Conservation (phyloP, 352 stramenopile genomes). For the Plasmopara viticola region DNA sequence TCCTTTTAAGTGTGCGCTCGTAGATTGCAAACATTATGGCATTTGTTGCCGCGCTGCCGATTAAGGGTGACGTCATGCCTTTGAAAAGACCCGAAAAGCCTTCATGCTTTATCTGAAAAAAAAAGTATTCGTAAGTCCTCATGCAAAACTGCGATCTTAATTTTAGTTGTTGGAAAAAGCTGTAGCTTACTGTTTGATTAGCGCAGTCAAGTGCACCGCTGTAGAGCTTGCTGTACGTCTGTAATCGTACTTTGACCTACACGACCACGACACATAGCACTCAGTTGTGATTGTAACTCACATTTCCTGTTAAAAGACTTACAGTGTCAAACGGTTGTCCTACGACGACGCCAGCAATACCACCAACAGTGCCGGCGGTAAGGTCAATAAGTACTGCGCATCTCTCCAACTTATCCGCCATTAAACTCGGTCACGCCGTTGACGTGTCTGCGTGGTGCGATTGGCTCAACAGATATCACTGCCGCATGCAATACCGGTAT, state of each 20-base stretch:
- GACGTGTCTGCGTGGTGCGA: neutral
- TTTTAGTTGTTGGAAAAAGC: too few relatives aligned
- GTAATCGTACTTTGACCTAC: conserved; percentile 57
- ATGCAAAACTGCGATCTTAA: neutral
- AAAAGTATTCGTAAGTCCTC: conserved; percentile 1
- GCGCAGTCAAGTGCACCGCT: conserved; percentile 44
- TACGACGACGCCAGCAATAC: conserved; percentile 45
- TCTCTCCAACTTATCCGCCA: conserved; percentile 24
- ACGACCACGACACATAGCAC: conserved; percentile 6
- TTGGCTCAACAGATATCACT: conserved; percentile 22
- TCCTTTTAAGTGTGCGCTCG: conserved; percentile 56
- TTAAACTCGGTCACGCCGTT: conserved; percentile 8
- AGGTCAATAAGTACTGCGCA: conserved; percentile 41
- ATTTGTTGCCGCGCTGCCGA: conserved; percentile 81
- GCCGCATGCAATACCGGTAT: neutral
- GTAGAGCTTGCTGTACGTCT: conserved; percentile 53
- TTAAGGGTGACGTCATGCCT: conserved; percentile 70
- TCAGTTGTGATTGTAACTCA: neutral
- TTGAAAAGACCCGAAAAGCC: conserved; percentile 79
- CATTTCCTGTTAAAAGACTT: conserved; percentile 1
- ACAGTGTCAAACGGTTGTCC: conserved; percentile 61
- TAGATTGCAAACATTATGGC: conserved; percentile 83
- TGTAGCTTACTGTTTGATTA: conserved; percentile 30
- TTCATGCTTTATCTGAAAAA: conserved; percentile 49
- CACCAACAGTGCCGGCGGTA: conserved; percentile 41